These are phyloP conservation scores for Cadophora malorum DNA, from an alignment of 2,329 filamentous ascomycete species.

Conservation along the genomic window DNA sequence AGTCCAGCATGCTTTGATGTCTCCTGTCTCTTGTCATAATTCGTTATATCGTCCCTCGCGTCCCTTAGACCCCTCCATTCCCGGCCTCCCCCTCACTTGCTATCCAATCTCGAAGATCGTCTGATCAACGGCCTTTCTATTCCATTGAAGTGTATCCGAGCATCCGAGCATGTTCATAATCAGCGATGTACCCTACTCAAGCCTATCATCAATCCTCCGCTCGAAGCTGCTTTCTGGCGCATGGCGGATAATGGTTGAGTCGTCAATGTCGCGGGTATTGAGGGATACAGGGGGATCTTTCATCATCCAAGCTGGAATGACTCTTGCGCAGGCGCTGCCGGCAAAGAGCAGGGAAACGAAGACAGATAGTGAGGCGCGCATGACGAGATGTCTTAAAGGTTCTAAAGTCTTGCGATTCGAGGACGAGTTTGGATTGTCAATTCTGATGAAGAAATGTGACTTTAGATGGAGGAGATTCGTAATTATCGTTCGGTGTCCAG, in stretches of 20 bases:
- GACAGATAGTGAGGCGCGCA: slow-evolving; percentile 22
- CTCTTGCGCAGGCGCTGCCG: slow-evolving; percentile 20
- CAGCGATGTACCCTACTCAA: background rate
- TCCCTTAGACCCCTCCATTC: background rate
- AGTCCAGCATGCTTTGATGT: background rate
- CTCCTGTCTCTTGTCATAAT: slow-evolving; percentile 1
- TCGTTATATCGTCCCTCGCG: background rate
- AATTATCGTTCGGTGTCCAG: slow-evolving; percentile 6
- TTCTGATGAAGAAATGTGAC: background rate
- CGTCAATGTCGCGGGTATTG: slow-evolving; percentile 7
- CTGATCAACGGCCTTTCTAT: background rate
- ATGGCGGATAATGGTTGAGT: slow-evolving; percentile 1
- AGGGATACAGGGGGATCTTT: background rate
- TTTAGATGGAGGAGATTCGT: background rate
- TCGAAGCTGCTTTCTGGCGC: slow-evolving; percentile 14
- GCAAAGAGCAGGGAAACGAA: slow-evolving; percentile 22
- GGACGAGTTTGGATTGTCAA: background rate
- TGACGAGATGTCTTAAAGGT: background rate
- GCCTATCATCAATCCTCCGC: slow-evolving; percentile 7
- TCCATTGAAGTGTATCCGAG: background rate
- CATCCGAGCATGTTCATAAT: background rate
- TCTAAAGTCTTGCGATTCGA: background rate
- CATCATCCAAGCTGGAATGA: slow-evolving; percentile 29
- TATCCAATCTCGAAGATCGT: background rate
- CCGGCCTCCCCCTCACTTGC: too few relatives aligned